phyloP scores from a whole-genome alignment of 2,329 filamentous ascomycete species.

The Alternaria arbusti region DNA sequence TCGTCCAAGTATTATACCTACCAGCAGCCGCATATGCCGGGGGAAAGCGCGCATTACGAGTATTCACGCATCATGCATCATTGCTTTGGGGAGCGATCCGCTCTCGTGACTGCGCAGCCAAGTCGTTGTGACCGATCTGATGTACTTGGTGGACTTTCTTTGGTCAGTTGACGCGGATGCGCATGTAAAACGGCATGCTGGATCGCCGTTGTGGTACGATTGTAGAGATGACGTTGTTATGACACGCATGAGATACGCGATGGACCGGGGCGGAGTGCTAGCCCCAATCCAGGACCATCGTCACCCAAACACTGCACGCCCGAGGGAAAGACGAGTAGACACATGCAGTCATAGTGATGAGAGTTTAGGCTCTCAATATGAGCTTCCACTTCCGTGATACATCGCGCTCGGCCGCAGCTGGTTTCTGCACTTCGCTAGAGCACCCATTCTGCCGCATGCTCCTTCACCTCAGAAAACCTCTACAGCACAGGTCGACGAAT shows the following conservation, averaged over 20 bases:
- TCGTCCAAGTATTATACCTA: not conserved
- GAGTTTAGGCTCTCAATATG: rapidly evolving
- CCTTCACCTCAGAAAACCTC: not conserved
- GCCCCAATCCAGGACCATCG: too few relatives aligned
- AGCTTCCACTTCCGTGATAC: too few relatives aligned
- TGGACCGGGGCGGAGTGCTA: not conserved
- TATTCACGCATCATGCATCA: not conserved
- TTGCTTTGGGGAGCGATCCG: not conserved
- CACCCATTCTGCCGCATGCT: not conserved
- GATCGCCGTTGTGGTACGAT: not conserved
- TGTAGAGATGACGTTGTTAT: constrained; percentile 1
- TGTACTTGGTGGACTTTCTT: not conserved
- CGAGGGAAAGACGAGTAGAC: too few relatives aligned
- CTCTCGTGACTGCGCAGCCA: not conserved
- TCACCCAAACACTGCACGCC: too few relatives aligned
- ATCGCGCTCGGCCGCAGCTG: not conserved
- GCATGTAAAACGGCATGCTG: not conserved
- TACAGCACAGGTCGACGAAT: not conserved
- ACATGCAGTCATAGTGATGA: too few relatives aligned
- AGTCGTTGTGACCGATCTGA: not conserved
- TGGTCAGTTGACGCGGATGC: not conserved
- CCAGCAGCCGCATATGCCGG: not conserved
- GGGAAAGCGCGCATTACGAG: not conserved
- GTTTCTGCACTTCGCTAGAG: not conserved
- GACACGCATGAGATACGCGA: not conserved